Percentiles rank a stretch among this genome's conserved stretches.
phyloP scores from a whole-genome alignment of 23 red algal genomes.

The Porphyridium purpureum region DNA sequence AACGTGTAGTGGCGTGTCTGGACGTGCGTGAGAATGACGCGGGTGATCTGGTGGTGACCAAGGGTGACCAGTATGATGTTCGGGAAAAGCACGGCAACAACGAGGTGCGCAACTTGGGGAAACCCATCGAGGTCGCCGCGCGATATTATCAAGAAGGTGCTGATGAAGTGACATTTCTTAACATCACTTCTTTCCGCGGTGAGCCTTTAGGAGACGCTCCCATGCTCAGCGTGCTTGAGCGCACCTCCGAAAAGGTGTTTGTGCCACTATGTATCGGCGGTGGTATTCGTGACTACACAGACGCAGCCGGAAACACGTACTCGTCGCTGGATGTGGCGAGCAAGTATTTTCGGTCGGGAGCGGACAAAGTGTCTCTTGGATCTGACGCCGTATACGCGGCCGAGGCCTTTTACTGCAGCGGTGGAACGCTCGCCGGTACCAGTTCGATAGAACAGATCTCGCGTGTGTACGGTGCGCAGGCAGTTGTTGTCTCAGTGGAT shows the following conservation, averaged over 20 bases:
- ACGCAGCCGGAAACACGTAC: slow-evolving; percentile 10
- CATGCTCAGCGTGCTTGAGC: slow-evolving; percentile 42
- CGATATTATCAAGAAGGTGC: slow-evolving; percentile 78
- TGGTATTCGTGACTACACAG: slow-evolving; percentile 78
- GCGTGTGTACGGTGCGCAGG: slow-evolving; percentile 57
- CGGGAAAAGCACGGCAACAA: slow-evolving; percentile 1
- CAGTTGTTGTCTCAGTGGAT: slow-evolving; percentile 68
- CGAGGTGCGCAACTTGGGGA: slow-evolving; percentile 51
- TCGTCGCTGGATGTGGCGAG: slow-evolving; percentile 46
- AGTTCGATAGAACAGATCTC: slow-evolving; percentile 49
- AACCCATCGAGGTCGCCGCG: slow-evolving; percentile 60
- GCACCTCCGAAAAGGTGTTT: slow-evolving; percentile 43
- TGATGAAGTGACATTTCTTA: slow-evolving; percentile 80
- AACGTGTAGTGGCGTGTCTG: slow-evolving; percentile 87
- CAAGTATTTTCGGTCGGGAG: slow-evolving; percentile 48
- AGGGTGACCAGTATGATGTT: slow-evolving; percentile 74
- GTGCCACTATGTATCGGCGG: slow-evolving; percentile 91
- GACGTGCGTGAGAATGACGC: slow-evolving; percentile 83
- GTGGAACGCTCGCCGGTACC: slow-evolving; percentile 3
- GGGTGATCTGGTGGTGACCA: slow-evolving; percentile 69
- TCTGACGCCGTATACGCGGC: slow-evolving; percentile 63
- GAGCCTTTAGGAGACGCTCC: slow-evolving; percentile 37
- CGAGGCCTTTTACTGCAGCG: slow-evolving; percentile 17
- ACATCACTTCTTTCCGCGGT: slow-evolving; percentile 69
- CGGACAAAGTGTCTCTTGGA: slow-evolving; percentile 47